Conservation (phyloP, 805 yeast species). For the Barnettozyma sucrosica region DNA sequence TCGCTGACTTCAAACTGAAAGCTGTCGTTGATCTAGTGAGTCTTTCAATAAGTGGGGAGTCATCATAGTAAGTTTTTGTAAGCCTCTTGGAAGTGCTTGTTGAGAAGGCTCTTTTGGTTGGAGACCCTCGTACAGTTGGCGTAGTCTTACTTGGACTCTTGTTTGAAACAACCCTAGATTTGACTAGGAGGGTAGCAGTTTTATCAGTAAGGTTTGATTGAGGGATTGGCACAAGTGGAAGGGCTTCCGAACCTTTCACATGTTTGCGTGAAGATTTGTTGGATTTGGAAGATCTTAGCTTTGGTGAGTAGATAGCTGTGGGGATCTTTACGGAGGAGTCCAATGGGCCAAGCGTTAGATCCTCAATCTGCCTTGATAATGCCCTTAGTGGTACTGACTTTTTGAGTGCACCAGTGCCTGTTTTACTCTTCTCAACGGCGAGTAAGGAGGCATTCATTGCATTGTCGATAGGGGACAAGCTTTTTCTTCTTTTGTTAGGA, state of each 20-base stretch:
- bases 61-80: slow-evolving; percentile 5
- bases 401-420: background rate
- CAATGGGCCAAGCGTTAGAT: slow-evolving; percentile 12
- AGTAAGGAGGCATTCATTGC: background rate
- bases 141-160: background rate
- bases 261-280: background rate
- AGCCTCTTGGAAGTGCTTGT: background rate
- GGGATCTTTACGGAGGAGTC: background rate
- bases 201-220: background rate
- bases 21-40: slow-evolving; percentile 24
- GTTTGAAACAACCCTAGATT: background rate
- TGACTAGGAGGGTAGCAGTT: background rate
- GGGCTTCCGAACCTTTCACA: background rate
- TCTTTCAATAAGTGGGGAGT: slow-evolving; percentile 20
- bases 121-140: slow-evolving; percentile 1
- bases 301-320: slow-evolving; percentile 6
- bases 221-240: background rate
- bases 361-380: slow-evolving; percentile 13
- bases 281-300: background rate
- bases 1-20: slow-evolving; percentile 13
- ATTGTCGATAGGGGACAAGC: slow-evolving; percentile 11
- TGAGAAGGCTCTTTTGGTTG: slow-evolving; percentile 10
- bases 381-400: slow-evolving; percentile 15
- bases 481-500: slow-evolving; percentile 3
- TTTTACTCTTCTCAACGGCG: background rate